phyloP scores from a whole-genome alignment of 257 asterid species.

The Misopates orontium region DNA sequence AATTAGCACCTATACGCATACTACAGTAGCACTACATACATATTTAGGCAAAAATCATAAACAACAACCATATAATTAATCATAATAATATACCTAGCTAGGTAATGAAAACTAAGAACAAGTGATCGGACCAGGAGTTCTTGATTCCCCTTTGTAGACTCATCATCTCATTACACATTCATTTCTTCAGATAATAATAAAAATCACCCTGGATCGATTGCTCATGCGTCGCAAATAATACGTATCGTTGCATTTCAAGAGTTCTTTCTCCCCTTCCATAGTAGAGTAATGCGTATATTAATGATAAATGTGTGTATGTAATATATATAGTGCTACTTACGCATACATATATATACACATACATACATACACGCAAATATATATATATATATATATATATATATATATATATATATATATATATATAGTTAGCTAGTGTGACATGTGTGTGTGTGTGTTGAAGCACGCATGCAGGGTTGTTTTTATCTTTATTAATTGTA shows the following conservation, averaged over 20 bases:
- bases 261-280: conserved; percentile 27
- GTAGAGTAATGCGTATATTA: too few species aligned
- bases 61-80: background rate
- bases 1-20: background rate
- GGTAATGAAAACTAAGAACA: background rate
- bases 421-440: too few species aligned
- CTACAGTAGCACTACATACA: background rate
- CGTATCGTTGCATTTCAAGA: conserved; percentile 6
- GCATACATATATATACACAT: too few species aligned
- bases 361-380: background rate
- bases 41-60: background rate
- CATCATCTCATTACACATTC: too few species aligned
- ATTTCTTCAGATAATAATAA: background rate
- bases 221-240: background rate
- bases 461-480: conserved; percentile 41
- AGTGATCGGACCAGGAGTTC: conserved; percentile 54
- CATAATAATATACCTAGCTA: background rate
- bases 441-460: background rate
- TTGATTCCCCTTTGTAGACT: conserved; percentile 49
- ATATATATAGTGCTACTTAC: background rate
- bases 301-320: background rate
- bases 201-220: background rate
- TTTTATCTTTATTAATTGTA: conserved; percentile 24
- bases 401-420: too few species aligned
- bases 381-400: conserved; percentile 16